Base-by-base conservation (phyloP, 257 asterid species). In the Sherardia arvensis region DNA sequence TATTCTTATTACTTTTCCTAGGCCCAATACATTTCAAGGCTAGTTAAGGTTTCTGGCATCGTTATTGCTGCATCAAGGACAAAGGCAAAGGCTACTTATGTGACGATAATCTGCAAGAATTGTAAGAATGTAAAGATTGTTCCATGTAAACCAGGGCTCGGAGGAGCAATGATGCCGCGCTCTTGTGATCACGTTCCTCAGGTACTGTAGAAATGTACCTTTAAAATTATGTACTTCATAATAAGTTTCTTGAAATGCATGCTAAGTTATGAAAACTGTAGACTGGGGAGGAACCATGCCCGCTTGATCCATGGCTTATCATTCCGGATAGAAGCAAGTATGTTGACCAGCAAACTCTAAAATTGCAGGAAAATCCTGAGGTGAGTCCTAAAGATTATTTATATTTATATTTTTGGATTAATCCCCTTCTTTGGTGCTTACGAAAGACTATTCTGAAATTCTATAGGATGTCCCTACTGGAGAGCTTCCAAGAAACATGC, bases 61-160 rank as follows among this genome's bases (percentile, higher is more conserved):
- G 88, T 81, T 65, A 93, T 93, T 78, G 99, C 99, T 66, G 97
- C 99, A 53, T 93, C 99, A 61, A 93, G 95, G 83, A 90, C 96
- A 30, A 93, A 87, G 76, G 99, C 97, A 4, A 93, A 93, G 78
- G 99, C 99, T 20, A 87, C 97, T 59, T 90, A 90, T 65, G 96
- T 93, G 67, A 87, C 96, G 49, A 77, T 90, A 77, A 69, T 93
- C 74, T 93, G 99, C 63, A 90, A 85, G 77, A 90, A 90, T 38
- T 93, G 97, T 76, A 87, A 81, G 81, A 90, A 90, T 76, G 86
- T 87, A 43, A 90, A 84, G 89, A 81, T 77, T 51, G 92, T 90
- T 58, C 96, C 99, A 29, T 90, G 99, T 61, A 95, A 96, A 54
- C 99, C 99, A 0, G 97, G 99, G 71, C 96, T 90, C 66, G 99